phyloP scores from a whole-genome alignment of 2,329 filamentous ascomycete species.

The Diaporthe helianthi region DNA sequence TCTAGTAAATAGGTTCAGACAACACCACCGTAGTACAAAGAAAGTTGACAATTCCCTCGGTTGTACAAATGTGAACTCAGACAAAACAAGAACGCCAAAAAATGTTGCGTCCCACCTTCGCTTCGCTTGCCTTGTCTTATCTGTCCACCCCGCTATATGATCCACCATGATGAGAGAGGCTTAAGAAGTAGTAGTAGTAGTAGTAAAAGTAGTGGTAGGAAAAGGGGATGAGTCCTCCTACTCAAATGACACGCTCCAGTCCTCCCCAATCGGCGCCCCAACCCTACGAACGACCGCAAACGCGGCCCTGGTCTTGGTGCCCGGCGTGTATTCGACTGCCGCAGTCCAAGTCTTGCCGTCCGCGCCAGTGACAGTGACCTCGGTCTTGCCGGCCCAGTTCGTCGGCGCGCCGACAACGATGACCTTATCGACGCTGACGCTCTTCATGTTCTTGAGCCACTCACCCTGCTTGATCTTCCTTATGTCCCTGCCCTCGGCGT shows the following conservation, averaged over 20 bases:
- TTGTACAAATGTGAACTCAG: slow-evolving; percentile 19
- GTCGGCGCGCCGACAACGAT: slow-evolving; percentile 81
- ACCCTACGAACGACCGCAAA: slow-evolving; percentile 62
- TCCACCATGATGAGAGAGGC: background rate
- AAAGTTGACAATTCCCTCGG: slow-evolving; percentile 3
- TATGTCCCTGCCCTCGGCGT: slow-evolving; percentile 63
- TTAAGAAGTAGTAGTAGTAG: background rate
- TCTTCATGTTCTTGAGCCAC: slow-evolving; percentile 81
- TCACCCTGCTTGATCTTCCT: slow-evolving; percentile 70
- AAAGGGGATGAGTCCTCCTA: slow-evolving; percentile 34
- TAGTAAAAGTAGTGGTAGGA: background rate
- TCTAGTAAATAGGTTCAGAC: background rate
- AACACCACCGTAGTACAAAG: slow-evolving; percentile 9
- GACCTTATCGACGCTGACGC: slow-evolving; percentile 83
- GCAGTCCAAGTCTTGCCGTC: slow-evolving; percentile 60
- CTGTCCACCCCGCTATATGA: background rate
- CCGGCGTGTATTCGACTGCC: slow-evolving; percentile 65
- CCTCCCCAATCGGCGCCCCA: slow-evolving; percentile 58
- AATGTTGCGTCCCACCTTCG: slow-evolving; percentile 6
- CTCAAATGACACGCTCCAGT: slow-evolving; percentile 56
- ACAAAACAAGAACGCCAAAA: background rate
- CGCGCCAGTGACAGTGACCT: slow-evolving; percentile 62
- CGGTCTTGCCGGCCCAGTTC: slow-evolving; percentile 70
- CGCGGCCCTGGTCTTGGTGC: slow-evolving; percentile 54
- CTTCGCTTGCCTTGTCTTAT: background rate